Evolutionary conservation across 257 asterid species (phyloP).

Genomic region (Capsicum baccatum): DNA sequence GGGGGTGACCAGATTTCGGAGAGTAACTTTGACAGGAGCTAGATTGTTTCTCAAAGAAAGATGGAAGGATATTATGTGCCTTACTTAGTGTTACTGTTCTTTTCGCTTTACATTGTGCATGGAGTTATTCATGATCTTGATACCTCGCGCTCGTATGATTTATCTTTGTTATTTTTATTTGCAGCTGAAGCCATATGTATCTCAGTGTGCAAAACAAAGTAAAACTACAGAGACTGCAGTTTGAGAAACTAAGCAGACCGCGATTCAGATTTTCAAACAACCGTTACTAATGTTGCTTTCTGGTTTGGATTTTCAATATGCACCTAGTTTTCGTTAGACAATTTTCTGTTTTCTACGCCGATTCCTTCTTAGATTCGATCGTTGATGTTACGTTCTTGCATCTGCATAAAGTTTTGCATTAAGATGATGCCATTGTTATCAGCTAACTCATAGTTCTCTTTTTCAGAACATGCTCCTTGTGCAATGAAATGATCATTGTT

Average conservation of each 20-base stretch:
- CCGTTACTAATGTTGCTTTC: neutral
- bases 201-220: slow-evolving; percentile 57
- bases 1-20: neutral
- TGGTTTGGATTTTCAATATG: neutral
- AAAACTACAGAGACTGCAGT: slow-evolving; percentile 31
- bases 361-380: neutral
- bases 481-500: neutral
- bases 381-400: neutral
- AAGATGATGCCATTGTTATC: neutral
- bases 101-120: neutral
- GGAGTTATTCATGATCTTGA: neutral
- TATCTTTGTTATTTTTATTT: slow-evolving; percentile 16
- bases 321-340: neutral
- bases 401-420: neutral
- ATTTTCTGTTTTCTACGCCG: neutral
- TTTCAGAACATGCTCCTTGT: neutral
- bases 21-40: neutral
- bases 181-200: slow-evolving; percentile 80
- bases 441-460: neutral
- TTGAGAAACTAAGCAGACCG: neutral
- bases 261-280: neutral
- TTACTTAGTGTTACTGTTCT: neutral
- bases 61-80: neutral
- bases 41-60: neutral
- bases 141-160: neutral